Percentiles rank a stretch among this genome's conserved stretches.
phyloP scores from a whole-genome alignment of 169 alveolate species.

The Plasmodium vivax region DNA sequence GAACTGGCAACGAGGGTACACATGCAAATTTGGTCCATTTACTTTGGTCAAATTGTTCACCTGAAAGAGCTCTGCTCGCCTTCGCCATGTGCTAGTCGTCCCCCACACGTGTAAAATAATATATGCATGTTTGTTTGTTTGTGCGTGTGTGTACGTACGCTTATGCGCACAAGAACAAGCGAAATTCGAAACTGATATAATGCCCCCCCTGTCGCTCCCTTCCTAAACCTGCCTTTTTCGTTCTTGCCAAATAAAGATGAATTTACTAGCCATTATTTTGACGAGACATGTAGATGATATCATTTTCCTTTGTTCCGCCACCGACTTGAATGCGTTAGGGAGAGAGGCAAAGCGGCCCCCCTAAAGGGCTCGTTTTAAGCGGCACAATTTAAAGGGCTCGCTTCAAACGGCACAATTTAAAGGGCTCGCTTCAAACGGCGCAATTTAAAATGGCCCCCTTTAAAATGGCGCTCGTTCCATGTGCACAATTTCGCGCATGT shows the following conservation, averaged over 20 bases:
- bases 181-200: background rate
- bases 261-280: constrained; percentile 66
- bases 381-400: background rate
- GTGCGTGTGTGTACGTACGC: background rate
- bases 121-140: background rate
- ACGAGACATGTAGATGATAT: constrained; percentile 65
- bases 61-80: background rate
- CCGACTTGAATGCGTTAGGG: constrained; percentile 65
- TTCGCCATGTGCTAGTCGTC: background rate
- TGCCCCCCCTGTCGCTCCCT: background rate
- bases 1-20: background rate
- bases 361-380: background rate
- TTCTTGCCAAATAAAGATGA: constrained; percentile 42
- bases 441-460: background rate
- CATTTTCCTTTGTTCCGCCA: constrained; percentile 70
- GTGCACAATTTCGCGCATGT: background rate
- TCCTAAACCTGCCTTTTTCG: background rate
- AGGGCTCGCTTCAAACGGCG: background rate
- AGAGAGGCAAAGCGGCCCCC: background rate
- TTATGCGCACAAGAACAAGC: background rate
- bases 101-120: background rate
- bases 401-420: background rate
- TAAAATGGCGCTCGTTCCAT: background rate
- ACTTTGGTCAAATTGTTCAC: background rate
- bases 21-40: background rate